Base-by-base conservation (phyloP, 208 protist genomes). In the Leishmania tarentolae region DNA sequence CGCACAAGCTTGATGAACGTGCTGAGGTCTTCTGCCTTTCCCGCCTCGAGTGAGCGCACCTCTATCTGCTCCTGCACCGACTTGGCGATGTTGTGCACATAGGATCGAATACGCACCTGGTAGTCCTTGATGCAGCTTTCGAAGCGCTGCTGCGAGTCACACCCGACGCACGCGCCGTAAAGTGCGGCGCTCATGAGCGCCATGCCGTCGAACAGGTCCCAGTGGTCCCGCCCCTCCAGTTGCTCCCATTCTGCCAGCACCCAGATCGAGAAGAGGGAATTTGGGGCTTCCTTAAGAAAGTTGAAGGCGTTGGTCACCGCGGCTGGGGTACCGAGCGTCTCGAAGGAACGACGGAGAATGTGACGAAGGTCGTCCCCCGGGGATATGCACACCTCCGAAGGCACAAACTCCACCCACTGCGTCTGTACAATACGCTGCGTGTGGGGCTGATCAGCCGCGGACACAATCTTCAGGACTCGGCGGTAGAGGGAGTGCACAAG, bases 371-470 rank as follows among this genome's bases (percentile, higher is more conserved):
- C 66, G 17, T 90, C 86, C 35, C 40, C 68, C n/a, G 47, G 79
- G 4, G 76, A 52, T 46, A 91, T 80, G n/a, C 35, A 63, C 19
- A 91, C 61, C 42, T 59, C 35, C 7, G 65, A 53, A 1, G 90
- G 90, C 50, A 92, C 75, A 79, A 89, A 94, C 76, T 94, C 90
- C 0, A 81, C 88, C 79, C 86, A 94, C 8, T 88, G 81, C 42
- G 81, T 72, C 56, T 85, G 59, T 28, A 75, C 82, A 2, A 90
- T 63, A 52, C 79, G 70, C 61, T 70, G 75, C 69, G 76, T 63
- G 76, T 70, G 81, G 35, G 75, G 76, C 75, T 80, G 50, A 46
- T 80, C 70, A 3, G 59, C 81, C 56, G 72, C 37, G 2, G 83
- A 74, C 37, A 86, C 65, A 0, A 86, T 42, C 69, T 80, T 79